Base-by-base conservation (phyloP, 108 stramenopile species). In the Epipyxis sp. region DNA sequence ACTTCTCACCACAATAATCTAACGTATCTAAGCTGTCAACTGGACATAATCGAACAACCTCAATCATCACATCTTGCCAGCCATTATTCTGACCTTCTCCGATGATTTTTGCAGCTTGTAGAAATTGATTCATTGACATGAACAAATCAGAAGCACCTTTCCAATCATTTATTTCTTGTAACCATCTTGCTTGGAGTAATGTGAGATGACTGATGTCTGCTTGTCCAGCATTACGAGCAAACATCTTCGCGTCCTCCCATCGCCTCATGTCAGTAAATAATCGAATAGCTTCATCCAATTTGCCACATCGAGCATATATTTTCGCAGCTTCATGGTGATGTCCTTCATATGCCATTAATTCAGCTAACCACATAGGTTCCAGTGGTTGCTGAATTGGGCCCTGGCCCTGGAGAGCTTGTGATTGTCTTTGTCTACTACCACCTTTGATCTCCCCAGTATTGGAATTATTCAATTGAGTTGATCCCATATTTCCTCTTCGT, bases 191-290 rank as follows among this genome's bases (percentile, higher is more conserved):
- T 79, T 90, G 89, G 45, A 67, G 76, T 54, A 74, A 68, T 29
- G 82, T 57, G 10, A 90, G 69, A 1, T 88, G 84, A 35, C 44
- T 69, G 29, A 77, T 65, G 57, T 86, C 85, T 10, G 82, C 78
- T 10, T 54, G 41, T 42, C 35, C 40, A 59, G 16, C 20, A 54
- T 42, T 43, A 0, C 40, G 40, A 30, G 89, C 87, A 37, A 88
- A 83, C 37, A 39, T 44, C 77, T 85, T 88, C 37, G 90, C 91
- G 59, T 89, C 86, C 27, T 85, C 87, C 87, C 88, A 91, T 62
- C 77, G 65, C 10, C 89, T 62, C 32, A 91, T 69, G 59, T 85
- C 84, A 41, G 85, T 61, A 81, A 87, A 89, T 67, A 91, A 62
- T 77, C 84, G 78, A 67, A 91, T 79, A 40, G 91, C 87, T 27